Conservation (phyloP, 257 asterid species). For the Cinchona pubescens region DNA sequence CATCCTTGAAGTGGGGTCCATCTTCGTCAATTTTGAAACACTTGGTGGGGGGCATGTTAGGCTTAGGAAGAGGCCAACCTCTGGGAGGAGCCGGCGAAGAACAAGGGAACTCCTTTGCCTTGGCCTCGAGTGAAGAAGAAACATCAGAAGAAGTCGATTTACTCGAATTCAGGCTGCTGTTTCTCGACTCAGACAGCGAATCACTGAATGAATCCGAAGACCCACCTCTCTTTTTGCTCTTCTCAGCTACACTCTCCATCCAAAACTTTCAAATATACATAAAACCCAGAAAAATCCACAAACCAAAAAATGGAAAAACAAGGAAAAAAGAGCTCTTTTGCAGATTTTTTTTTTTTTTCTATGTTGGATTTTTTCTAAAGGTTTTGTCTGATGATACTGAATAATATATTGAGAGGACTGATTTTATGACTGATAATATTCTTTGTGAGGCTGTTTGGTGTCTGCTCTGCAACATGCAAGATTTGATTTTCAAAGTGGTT, state of each 20-base stretch:
- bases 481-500: conserved; percentile 48
- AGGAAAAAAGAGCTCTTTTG: background rate
- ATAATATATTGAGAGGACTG: background rate
- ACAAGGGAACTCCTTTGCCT: conserved; percentile 12
- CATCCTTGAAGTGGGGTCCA: conserved; percentile 19
- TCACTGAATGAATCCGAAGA: conserved; percentile 38
- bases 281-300: conserved; percentile 13
- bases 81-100: conserved; percentile 35
- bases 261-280: conserved; percentile 18
- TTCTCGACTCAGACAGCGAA: conserved; percentile 43
- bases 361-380: background rate
- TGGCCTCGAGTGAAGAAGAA: conserved; percentile 31
- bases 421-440: background rate
- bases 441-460: background rate
- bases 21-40: conserved; percentile 34
- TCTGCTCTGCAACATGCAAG: background rate
- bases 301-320: background rate
- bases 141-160: conserved; percentile 50
- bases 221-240: conserved; percentile 31
- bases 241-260: conserved; percentile 51
- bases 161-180: conserved; percentile 42
- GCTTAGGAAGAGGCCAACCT: conserved; percentile 66
- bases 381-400: conserved; percentile 5
- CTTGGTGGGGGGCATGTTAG: conserved; percentile 30
- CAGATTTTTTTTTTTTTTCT: background rate